Evolutionary conservation across 805 yeast species (phyloP).

Genomic region (Yarrowia porcina): DNA sequence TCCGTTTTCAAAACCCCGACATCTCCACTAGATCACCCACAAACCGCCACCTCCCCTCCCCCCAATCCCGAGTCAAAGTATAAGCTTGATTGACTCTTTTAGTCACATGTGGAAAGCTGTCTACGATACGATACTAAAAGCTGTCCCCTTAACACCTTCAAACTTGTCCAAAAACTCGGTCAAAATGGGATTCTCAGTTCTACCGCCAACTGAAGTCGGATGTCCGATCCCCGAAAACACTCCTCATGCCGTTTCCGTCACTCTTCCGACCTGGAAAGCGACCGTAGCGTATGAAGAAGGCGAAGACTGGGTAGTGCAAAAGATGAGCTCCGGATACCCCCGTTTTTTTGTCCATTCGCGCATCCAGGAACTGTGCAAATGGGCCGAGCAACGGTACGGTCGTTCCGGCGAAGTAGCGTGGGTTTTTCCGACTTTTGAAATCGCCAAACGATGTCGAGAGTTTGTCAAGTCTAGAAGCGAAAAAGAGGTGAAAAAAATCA

Average conservation of each 20-base stretch:
- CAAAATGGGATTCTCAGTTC: conserved; percentile 8
- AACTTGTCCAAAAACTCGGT: too few relatives aligned
- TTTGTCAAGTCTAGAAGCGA: conserved; percentile 49
- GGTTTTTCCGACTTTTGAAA: conserved; percentile 71
- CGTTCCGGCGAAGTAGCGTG: conserved; percentile 72
- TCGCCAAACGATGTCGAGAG: conserved; percentile 82
- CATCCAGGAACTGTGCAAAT: conserved; percentile 37
- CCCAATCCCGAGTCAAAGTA: conserved; percentile 4
- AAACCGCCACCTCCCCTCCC: not conserved
- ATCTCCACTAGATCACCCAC: not conserved
- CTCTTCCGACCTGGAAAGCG: conserved; percentile 93
- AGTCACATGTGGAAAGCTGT: conserved; percentile 1
- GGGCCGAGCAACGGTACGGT: conserved; percentile 62
- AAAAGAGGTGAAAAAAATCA: conserved; percentile 42
- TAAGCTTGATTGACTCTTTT: not conserved
- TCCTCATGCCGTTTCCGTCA: conserved; percentile 90
- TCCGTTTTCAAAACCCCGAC: not conserved
- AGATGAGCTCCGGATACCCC: conserved; percentile 87
- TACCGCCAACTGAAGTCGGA: conserved; percentile 54
- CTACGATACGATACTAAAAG: not conserved
- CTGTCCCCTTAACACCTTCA: too few relatives aligned
- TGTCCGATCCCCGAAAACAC: conserved; percentile 85
- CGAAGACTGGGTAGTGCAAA: conserved; percentile 68
- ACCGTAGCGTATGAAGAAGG: conserved; percentile 93
- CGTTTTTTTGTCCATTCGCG: conserved; percentile 42